Base-by-base conservation (phyloP, 2,329 filamentous ascomycete genomes). In the Aspergillus floridensis region DNA sequence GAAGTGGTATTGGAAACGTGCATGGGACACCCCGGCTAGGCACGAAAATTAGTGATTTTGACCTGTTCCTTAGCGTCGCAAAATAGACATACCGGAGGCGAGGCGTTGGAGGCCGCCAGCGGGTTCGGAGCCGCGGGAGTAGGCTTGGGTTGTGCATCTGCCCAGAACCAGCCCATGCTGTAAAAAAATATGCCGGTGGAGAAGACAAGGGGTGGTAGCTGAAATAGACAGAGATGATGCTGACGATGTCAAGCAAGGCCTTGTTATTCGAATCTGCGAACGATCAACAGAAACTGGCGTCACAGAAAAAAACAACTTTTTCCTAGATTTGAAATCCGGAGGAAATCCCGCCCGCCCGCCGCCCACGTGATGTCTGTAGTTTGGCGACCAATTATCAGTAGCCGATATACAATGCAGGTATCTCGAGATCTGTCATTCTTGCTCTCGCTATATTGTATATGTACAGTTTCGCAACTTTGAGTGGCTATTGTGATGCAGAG, bases 121-220 rank as follows among this genome's bases (percentile, higher is more conserved):
- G 77, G 78, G 69, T 81, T 82, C 62, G 81, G 80, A 63, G 80
- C 78, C 67, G 67, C 65, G 63, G 76, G 72, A 59, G 69, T 69
- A 49, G 73, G 61, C 57, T 73, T 72, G 56, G 79, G 66, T 56
- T 75, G 72, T 21, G 78, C 69, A 61, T 88, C 85, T 76, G 86
- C 85, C 87, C 87, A 89, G 68, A 89, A 89, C 86, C 86, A 89
- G 69, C 87, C 87, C 87, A 89, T 89, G 59, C 66, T 70, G 61
- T 57, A 53, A 26, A 14, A 47, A 44, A 14, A 12, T 44, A 56
- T 7, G 19, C 26, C 14, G 54, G 55, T 57, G 8, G 51, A 38
- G 14, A 41, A 59, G 60, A 53, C 59, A 59, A 58, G 53, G 29
- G 32, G 8, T 56, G 38, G 41, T 4, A 59, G 60, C 63, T 57